Base-by-base conservation (phyloP, 257 asterid genomes). In the Jaltomata sinuosa region DNA sequence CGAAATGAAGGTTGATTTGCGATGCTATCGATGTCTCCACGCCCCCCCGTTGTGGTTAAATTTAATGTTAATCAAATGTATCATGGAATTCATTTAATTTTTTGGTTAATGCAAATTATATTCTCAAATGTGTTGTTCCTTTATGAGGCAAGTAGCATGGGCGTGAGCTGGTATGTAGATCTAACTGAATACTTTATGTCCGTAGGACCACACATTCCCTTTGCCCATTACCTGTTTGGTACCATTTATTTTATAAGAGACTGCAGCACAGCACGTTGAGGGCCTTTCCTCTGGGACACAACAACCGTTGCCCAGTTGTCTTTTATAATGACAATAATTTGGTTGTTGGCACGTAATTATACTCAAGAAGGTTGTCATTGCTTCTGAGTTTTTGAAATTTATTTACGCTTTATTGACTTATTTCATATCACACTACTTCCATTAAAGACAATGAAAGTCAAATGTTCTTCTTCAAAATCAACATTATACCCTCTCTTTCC, bases 71-170 rank as follows among this genome's bases (percentile, higher is more conserved):
- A 50, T 25, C 87, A 55, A 68, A 83, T 88, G 90, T 81, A 91
- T 88, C 81, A 84, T 68, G 92, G 89, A 87, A 89, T 84, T 85
- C 55, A 49, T 62, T 19, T 81, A 47, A 82, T 80, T 84, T 64
- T 74, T 85, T 49, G 72, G 86, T 87, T 72, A 71, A 87, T 45
- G 85, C 84, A 86, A 64, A 71, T 81, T 74, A 68, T 80, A 85
- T 83, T 83, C 72, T 59, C 34, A 3, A n/a, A 16, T 49, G 29
- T 49, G 62, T 29, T 81, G 31, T 36, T 50, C 79, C 47, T 61
- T 84, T 74, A 55, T 57, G 29, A 1, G 29, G 47, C 83, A 55
- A 52, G 72, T 22, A 45, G 38, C 68, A 34, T 40, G 47, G 79
- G 47, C 1, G 6, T 82, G 72, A 80, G 84, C 71, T 80, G 49